A percentile compares a stretch with the other conserved stretches of the same genome.
These are phyloP conservation scores for Colletotrichum brevisporum DNA, from an alignment of 2,329 filamentous ascomycete species.

Conservation along the genomic window DNA sequence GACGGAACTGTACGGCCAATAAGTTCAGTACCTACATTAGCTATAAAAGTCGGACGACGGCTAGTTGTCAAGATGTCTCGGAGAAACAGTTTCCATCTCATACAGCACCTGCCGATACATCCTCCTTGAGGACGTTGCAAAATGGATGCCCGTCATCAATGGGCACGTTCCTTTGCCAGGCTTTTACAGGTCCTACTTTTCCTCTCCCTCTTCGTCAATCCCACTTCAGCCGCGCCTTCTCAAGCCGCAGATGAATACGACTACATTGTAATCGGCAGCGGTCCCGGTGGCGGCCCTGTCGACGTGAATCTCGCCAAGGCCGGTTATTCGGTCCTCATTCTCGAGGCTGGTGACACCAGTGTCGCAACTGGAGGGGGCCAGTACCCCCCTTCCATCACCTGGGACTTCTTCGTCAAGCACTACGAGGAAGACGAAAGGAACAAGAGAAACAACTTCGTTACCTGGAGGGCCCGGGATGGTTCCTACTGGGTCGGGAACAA, in stretches of 20 bases:
- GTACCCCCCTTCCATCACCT: constrained; percentile 57
- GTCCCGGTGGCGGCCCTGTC: constrained; percentile 67
- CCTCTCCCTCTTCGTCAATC: not conserved
- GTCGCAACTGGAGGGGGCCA: constrained; percentile 3
- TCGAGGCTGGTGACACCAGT: constrained; percentile 66
- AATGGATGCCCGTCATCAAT: not conserved
- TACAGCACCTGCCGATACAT: not conserved
- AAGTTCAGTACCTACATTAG: no score
- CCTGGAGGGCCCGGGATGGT: constrained; percentile 6
- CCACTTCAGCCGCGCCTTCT: not conserved
- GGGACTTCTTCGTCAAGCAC: constrained; percentile 75
- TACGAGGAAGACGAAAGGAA: constrained; percentile 65
- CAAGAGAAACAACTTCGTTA: constrained; percentile 60
- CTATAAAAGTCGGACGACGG: no score
- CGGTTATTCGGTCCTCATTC: constrained; percentile 67
- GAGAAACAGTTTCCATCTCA: no score
- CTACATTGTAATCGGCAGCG: constrained; percentile 71
- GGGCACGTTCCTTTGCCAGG: not conserved
- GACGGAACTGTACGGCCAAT: no score
- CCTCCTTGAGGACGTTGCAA: not conserved
- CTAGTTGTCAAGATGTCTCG: no score
- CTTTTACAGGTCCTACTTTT: constrained; percentile 6
- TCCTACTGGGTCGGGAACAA: constrained; percentile 17
- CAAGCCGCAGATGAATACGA: constrained; percentile 57
- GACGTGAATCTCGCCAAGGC: constrained; percentile 68